Evolutionary conservation across 805 yeast species (phyloP).

Genomic region (Ogataea henricii): DNA sequence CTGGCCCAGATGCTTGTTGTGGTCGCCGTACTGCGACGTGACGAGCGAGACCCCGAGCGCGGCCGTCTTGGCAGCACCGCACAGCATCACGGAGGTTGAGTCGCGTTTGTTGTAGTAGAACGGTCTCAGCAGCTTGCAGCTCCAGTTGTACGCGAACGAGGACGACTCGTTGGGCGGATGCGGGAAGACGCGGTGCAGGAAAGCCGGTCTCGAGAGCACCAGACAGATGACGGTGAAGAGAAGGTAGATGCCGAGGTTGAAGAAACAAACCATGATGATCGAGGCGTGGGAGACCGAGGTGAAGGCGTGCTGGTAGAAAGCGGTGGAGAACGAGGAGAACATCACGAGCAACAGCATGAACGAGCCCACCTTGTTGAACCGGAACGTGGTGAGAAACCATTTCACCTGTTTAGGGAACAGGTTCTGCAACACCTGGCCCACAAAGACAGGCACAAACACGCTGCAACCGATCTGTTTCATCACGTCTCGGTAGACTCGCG

Average conservation of each 20-base stretch:
- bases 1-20: constrained; percentile 62
- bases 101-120: constrained; percentile 72
- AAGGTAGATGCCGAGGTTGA: constrained; percentile 77
- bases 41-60: constrained; percentile 85
- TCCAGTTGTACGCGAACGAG: constrained; percentile 45
- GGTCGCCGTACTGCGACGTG: constrained; percentile 62
- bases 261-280: constrained; percentile 75
- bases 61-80: constrained; percentile 94
- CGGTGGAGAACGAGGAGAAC: constrained; percentile 72
- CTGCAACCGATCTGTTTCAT: constrained; percentile 84
- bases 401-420: constrained; percentile 64
- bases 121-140: constrained; percentile 53
- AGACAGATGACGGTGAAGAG: constrained; percentile 71
- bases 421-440: constrained; percentile 84
- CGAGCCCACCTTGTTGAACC: constrained; percentile 71
- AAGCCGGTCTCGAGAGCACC: constrained; percentile 58
- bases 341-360: constrained; percentile 71
- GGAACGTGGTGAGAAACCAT: constrained; percentile 58
- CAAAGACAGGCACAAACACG: constrained; percentile 81
- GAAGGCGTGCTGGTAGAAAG: constrained; percentile 82
- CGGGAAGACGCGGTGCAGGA: constrained; percentile 44
- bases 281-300: constrained; percentile 52
- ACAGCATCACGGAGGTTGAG: constrained; percentile 76
- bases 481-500: constrained; percentile 65
- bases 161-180: constrained; percentile 49